phyloP scores from a whole-genome alignment of 73 alveolate species.

The Breviolum minutum region DNA sequence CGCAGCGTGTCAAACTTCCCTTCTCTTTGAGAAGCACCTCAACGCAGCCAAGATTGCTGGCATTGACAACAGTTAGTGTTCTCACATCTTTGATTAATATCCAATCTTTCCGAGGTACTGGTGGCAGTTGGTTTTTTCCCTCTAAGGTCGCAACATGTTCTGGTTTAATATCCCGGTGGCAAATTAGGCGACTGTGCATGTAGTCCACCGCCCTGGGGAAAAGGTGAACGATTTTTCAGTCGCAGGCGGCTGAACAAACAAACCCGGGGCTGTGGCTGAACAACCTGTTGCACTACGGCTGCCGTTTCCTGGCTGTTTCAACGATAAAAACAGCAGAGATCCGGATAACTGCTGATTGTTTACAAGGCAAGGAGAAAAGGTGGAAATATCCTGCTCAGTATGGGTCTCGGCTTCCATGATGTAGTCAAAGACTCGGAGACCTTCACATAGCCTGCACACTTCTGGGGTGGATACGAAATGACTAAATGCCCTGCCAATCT shows the following conservation, averaged over 20 bases:
- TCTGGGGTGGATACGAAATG: not conserved
- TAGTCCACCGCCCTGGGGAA: constrained; percentile 72
- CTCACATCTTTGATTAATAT: not conserved
- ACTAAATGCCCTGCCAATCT: not conserved
- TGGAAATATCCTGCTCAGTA: constrained; percentile 61
- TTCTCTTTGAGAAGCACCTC: constrained; percentile 81
- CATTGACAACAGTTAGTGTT: no score
- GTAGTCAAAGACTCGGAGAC: constrained; percentile 74
- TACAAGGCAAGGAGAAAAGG: not conserved
- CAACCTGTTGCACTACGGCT: constrained; percentile 28
- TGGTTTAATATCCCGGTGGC: constrained; percentile 90
- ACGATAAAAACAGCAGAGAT: not conserved
- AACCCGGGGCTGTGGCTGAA: not conserved
- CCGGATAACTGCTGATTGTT: no score
- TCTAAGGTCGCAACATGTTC: constrained; percentile 7
- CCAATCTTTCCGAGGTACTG: not conserved
- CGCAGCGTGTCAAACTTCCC: constrained; percentile 34
- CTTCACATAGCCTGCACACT: constrained; percentile 47
- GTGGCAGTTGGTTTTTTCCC: not conserved
- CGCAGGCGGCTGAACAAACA: not conserved
- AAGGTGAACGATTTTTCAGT: not conserved
- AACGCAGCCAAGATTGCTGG: not conserved
- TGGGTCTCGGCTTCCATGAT: constrained; percentile 87
- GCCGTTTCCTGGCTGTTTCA: constrained; percentile 8
- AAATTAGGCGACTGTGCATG: constrained; percentile 93